A percentile compares a stretch with the other conserved stretches of the same genome.
These are phyloP conservation scores for Mycocentrospora acerina DNA, from an alignment of 2,329 filamentous ascomycete genomes.

Conservation along the genomic window DNA sequence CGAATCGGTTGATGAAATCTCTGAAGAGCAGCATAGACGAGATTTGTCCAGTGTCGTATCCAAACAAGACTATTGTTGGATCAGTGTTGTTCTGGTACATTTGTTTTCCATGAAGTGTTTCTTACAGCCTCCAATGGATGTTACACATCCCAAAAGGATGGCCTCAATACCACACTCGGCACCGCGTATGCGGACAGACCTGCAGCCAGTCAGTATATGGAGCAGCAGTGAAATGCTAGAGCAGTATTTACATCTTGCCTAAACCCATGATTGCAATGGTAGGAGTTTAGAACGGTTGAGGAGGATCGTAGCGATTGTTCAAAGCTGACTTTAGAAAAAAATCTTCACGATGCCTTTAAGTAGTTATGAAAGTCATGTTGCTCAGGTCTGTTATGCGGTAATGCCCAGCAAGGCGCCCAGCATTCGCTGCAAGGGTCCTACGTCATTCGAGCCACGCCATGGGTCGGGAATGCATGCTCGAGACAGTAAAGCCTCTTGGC, in stretches of 20 bases:
- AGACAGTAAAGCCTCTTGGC: no score
- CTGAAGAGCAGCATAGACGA: slow-evolving; percentile 43
- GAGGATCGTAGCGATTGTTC: no score
- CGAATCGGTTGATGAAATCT: slow-evolving; percentile 61
- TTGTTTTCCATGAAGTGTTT: neutral
- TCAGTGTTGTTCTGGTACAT: neutral
- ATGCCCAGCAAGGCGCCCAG: no score
- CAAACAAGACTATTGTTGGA: slow-evolving; percentile 54
- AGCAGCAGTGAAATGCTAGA: neutral
- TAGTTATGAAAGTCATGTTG: no score
- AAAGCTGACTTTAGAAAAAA: no score
- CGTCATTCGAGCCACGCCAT: no score
- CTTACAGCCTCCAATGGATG: slow-evolving; percentile 57
- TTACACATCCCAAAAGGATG: slow-evolving; percentile 57
- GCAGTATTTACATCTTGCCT: slow-evolving; percentile 18
- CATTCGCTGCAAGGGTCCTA: no score
- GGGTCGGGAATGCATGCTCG: no score
- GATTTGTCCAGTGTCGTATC: slow-evolving; percentile 56
- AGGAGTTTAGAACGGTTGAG: no score
- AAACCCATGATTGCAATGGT: slow-evolving; percentile 24
- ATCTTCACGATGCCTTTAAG: no score
- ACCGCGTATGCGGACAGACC: slow-evolving; percentile 32
- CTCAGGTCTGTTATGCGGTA: no score
- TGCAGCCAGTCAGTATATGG: slow-evolving; percentile 11
- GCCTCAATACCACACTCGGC: slow-evolving; percentile 39